These are phyloP conservation scores for Trichoderma brevicompactum DNA, from an alignment of 2,329 filamentous ascomycete genomes.

Conservation along the genomic window DNA sequence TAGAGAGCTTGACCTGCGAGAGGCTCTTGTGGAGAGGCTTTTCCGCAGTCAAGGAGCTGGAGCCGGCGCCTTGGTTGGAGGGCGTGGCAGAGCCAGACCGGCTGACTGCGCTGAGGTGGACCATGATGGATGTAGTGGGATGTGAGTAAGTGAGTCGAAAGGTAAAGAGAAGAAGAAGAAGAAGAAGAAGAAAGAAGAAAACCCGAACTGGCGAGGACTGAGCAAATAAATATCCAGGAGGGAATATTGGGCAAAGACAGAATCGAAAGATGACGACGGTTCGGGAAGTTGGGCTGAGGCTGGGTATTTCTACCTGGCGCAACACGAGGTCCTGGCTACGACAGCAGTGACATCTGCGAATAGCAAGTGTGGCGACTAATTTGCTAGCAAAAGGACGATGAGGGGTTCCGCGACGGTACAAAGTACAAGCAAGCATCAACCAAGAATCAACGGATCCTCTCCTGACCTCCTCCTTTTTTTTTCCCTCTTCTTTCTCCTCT, in stretches of 20 bases:
- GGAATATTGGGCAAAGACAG: not conserved
- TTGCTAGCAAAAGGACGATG: not conserved
- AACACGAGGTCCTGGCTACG: too few relatives aligned
- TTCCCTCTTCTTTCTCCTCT: not conserved
- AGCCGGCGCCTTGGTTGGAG: conserved; percentile 9
- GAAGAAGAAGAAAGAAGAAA: not conserved
- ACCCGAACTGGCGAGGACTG: not conserved
- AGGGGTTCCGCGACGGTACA: conserved; percentile 5
- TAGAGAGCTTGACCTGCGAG: conserved; percentile 52
- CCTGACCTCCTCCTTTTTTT: not conserved
- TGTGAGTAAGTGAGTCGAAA: conserved; percentile 26
- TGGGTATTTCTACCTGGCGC: conserved; percentile 4
- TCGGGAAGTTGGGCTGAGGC: not conserved
- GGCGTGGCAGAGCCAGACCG: conserved; percentile 35
- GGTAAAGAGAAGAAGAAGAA: not conserved
- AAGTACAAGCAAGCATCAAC: not conserved
- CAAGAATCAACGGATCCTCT: not conserved
- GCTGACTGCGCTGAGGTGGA: conserved; percentile 54
- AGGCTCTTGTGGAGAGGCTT: conserved; percentile 33
- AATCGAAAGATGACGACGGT: conserved; percentile 3
- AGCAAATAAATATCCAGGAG: not conserved
- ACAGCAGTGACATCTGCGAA: too few relatives aligned
- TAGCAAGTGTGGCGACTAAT: not conserved
- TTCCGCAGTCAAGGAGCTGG: conserved; percentile 35
- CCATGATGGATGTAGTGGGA: conserved; percentile 47